Evolutionary conservation across 352 stramenopile species (phyloP), one percentile per base, ranked within the genome.

Genomic region (Saprolegnia diclina): DNA sequence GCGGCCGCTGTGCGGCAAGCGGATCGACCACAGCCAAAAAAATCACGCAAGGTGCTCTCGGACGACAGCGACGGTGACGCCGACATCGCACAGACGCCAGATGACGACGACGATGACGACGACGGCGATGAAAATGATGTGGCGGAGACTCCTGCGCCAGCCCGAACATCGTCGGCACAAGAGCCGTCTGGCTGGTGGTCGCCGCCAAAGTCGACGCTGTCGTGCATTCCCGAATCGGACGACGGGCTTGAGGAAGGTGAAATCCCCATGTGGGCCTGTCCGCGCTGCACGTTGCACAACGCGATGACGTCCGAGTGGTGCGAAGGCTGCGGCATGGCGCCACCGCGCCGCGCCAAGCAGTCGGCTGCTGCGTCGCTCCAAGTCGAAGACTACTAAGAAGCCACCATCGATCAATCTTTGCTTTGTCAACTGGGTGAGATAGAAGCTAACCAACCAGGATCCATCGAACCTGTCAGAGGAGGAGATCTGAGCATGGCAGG

Each of bases 221-320:
- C 29, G 29, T 5, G 29, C 29, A 35, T 35, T 5, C 29, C 29
- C 29, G 48, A 40, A 64, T 72, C 26, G 69, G 52, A 59, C 35
- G 52, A 59, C 13, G 52, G 52, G 24, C 35, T 59, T 1, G 52
- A 59, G 11, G 52, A 59, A 59, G 52, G 52, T 3, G 55, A 57
- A 62, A 52, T 61, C 13, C 42, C 52, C 2, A 29, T 54, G 16
- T 95, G 85, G 85, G 90, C 74, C 65, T 95, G 87, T 64, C 81
- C 71, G 48, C 81, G 87, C 42, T 95, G 87, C 69, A 95, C 85
- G 11, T 75, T 95, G 65, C 76, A 84, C 53, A 95, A 95, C 56
- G 76, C 81, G 18, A 59, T 75, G 26, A 77, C 71, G 9, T 85
- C 74, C 48, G 72, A 88, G 29, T 79, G 76, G 37, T 95, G 87